A percentile compares a stretch with the other conserved stretches of the same genome.
Evolutionary conservation across 495 filamentous ascomycete genomes (phyloP).

Genomic region (Penicillium cosmopolitanum): DNA sequence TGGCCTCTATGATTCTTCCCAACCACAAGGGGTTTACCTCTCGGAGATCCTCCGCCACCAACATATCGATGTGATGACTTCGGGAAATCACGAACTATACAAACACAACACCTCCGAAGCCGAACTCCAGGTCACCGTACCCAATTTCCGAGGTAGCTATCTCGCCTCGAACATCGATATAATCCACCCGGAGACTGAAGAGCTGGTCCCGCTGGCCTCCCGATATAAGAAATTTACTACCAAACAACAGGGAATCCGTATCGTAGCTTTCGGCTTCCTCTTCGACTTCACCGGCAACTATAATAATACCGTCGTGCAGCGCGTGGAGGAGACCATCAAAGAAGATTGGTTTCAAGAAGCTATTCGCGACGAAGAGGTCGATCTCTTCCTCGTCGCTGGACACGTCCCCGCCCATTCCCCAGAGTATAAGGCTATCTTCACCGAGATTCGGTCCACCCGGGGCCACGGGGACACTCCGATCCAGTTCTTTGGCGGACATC

Average conservation of each 20-base stretch:
- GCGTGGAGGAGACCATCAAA: conserved; percentile 75
- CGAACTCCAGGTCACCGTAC: conserved; percentile 78
- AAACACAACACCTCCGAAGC: conserved; percentile 71
- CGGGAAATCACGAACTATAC: conserved; percentile 97
- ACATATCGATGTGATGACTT: conserved; percentile 80
- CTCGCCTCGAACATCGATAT: conserved; percentile 94
- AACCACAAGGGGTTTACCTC: conserved; percentile 84
- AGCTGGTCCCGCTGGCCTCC: conserved; percentile 75
- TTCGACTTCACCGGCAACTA: conserved; percentile 90
- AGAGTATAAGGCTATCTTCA: conserved; percentile 78
- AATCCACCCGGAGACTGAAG: conserved; percentile 66
- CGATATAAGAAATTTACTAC: conserved; percentile 88
- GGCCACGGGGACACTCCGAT: conserved; percentile 78
- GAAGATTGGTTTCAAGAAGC: conserved; percentile 89
- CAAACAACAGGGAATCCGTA: conserved; percentile 78
- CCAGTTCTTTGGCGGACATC: conserved; percentile 91
- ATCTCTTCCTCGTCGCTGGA: conserved; percentile 85
- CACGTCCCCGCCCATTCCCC: conserved; percentile 81
- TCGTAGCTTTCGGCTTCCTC: conserved; percentile 89
- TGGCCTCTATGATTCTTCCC: conserved; percentile 89
- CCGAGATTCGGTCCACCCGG: conserved; percentile 68
- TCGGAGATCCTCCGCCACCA: conserved; percentile 84
- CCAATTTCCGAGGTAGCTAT: conserved; percentile 75
- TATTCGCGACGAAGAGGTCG: conserved; percentile 76
- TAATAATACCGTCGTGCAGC: conserved; percentile 84